Conservation (phyloP, 1,284 basidiomycete genomes). For the Thecaphora thlaspeos region DNA sequence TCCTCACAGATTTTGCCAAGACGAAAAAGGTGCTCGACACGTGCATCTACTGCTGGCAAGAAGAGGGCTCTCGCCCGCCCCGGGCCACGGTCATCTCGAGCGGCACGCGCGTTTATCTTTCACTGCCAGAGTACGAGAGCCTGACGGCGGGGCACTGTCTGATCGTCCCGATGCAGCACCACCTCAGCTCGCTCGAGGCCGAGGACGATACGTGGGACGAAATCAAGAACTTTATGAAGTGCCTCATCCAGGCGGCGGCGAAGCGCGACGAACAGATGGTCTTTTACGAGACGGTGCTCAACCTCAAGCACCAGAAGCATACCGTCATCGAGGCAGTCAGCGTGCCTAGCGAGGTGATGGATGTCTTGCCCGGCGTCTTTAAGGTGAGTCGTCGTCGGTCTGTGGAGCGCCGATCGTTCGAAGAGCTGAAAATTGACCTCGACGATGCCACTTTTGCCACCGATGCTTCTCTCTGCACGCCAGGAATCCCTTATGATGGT, state of each 20-base stretch:
- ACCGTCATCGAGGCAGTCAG: constrained; percentile 88
- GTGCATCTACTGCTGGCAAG: constrained; percentile 65
- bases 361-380: constrained; percentile 87
- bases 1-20: constrained; percentile 76
- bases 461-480: too few species aligned
- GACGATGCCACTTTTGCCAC: too few species aligned
- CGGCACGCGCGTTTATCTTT: constrained; percentile 84
- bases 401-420: too few species aligned
- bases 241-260: constrained; percentile 88
- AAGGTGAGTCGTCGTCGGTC: constrained; percentile 64
- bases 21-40: constrained; percentile 84
- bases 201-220: constrained; percentile 92
- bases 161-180: constrained; percentile 88
- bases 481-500: constrained; percentile 87
- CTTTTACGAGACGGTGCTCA: constrained; percentile 89
- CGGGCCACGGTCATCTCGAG: constrained; percentile 82
- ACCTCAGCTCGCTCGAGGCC: constrained; percentile 83
- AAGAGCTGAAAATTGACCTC: too few species aligned
- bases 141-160: constrained; percentile 84
- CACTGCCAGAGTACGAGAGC: constrained; percentile 81
- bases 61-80: constrained; percentile 65
- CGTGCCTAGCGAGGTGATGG: constrained; percentile 77
- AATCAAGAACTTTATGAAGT: constrained; percentile 92
- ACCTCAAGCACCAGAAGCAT: constrained; percentile 81
- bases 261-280: constrained; percentile 78